Evolutionary conservation across 805 yeast genomes (phyloP).

Genomic region (Cyberlindnera japonica): DNA sequence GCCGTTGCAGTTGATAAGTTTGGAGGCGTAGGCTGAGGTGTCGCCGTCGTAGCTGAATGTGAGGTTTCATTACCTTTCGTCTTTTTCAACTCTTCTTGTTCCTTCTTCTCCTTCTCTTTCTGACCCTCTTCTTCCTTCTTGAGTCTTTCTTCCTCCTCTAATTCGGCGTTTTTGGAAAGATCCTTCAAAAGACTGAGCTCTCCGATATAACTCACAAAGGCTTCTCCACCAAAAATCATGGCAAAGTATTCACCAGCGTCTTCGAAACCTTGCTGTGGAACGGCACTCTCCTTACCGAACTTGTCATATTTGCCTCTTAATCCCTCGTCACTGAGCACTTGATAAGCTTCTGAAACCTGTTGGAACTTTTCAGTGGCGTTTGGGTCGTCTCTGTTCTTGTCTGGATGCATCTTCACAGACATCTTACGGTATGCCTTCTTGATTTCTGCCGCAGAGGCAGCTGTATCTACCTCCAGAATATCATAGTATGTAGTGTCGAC

Average conservation of each 20-base stretch:
- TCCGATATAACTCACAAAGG: constrained; percentile 83
- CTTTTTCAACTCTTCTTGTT: constrained; percentile 32
- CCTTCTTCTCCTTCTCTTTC: constrained; percentile 33
- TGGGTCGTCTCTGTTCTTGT: constrained; percentile 74
- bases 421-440: constrained; percentile 78
- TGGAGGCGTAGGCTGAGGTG: neutral
- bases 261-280: constrained; percentile 65
- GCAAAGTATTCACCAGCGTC: constrained; percentile 72
- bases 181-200: constrained; percentile 78
- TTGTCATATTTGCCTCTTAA: constrained; percentile 68
- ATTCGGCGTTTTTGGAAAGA: constrained; percentile 57
- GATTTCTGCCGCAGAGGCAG: constrained; percentile 63
- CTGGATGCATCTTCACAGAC: constrained; percentile 77
- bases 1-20: neutral
- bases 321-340: constrained; percentile 63
- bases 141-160: constrained; percentile 44
- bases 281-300: constrained; percentile 69
- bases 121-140: constrained; percentile 30
- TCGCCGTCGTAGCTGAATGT: constrained; percentile 6
- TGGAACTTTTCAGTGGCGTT: constrained; percentile 69
- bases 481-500: constrained; percentile 75
- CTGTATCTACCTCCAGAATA: constrained; percentile 49
- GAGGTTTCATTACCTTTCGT: constrained; percentile 23
- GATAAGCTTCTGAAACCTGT: constrained; percentile 67
- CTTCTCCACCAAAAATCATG: constrained; percentile 84